Base-by-base conservation (phyloP, 805 yeast species). In the Metschnikowia sp. region DNA sequence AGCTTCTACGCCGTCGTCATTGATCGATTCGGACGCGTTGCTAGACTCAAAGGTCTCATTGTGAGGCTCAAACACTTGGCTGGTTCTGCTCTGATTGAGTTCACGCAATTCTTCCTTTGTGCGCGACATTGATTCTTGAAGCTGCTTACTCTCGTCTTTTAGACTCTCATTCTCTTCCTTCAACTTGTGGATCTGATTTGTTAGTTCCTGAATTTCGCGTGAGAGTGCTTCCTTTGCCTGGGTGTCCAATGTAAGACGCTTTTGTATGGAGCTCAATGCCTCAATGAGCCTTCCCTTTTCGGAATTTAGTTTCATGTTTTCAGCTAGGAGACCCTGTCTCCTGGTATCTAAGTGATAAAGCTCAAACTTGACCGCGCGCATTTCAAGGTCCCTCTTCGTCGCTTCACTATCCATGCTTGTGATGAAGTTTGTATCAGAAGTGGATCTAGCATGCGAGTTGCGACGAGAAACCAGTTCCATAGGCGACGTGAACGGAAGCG, bases 191-290 rank as follows among this genome's bases (percentile, higher is more conserved):
- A 77, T 83, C 40, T 76, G 75, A 0, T 56, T 50, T 30, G 66
- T 73, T 51, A 89, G 66, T 15, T 68, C 75, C 40, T 72, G 76
- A 11, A 86, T 72, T 35, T 85, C 89, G 37, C 66, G 69, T 18
- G 68, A 48, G 32, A 84, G 53, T 6, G 62, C 62, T 2, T 75
- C 70, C 52, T 77, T 80, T 1, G 71, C 65, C 1, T 70, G 60
- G 33, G 72, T 70, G 50, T 76, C 72, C 36, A 63, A 63, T 12
- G 64, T 59, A 10, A 82, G 55, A 50, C 73, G 76, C 33, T 63
- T 55, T 43, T 71, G 75, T 47, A 78, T 45, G n/a, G 65, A 58
- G 43, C 75, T 67, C 44, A 78, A 52, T 22, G 66, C 42, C 58
- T 51, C 77, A 47, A 51, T 68, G 68, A 48, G 62, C 38, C 51